Percentiles rank a stretch among this genome's conserved stretches.
Evolutionary conservation across 83 land plant genomes (phyloP).

Genomic region (Isoetes engelmannii): DNA sequence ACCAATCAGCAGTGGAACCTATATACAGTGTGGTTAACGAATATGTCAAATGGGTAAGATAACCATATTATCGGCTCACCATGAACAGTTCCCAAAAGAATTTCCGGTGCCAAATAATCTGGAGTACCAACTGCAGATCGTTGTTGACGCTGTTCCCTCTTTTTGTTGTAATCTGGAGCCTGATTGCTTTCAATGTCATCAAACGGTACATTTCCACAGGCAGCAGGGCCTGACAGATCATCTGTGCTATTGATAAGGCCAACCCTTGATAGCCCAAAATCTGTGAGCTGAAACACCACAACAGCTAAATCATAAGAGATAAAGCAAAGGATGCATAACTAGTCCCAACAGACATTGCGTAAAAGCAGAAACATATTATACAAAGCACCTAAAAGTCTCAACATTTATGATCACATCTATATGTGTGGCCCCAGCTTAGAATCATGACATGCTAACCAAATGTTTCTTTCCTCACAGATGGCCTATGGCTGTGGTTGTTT

Average conservation of each 20-base stretch:
- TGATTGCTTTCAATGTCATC: constrained; percentile 36
- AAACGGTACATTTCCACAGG: constrained; percentile 49
- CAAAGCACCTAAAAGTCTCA: too few relatives aligned
- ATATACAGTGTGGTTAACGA: constrained; percentile 8
- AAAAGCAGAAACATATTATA: too few relatives aligned
- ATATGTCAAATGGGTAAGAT: background rate
- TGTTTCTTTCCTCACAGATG: too few relatives aligned
- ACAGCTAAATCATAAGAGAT: background rate
- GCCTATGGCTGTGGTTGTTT: too few relatives aligned
- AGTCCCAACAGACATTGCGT: too few relatives aligned
- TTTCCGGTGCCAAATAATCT: constrained; percentile 98
- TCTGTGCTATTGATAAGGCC: constrained; percentile 99
- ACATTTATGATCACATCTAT: too few relatives aligned
- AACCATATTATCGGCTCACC: constrained; percentile 45
- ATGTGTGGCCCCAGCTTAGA: too few relatives aligned
- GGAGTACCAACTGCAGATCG: constrained; percentile 99
- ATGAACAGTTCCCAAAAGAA: constrained; percentile 93
- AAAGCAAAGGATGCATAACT: too few relatives aligned
- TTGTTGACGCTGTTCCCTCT: constrained; percentile 65
- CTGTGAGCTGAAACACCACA: constrained; percentile 69
- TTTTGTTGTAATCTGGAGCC: constrained; percentile 40
- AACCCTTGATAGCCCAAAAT: constrained; percentile 97
- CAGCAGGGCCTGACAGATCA: constrained; percentile 95
- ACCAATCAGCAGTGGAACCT: constrained; percentile 98
- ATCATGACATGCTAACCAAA: too few relatives aligned